Base-by-base conservation (phyloP, 2,329 filamentous ascomycete genomes). In the Botryotinia convoluta region DNA sequence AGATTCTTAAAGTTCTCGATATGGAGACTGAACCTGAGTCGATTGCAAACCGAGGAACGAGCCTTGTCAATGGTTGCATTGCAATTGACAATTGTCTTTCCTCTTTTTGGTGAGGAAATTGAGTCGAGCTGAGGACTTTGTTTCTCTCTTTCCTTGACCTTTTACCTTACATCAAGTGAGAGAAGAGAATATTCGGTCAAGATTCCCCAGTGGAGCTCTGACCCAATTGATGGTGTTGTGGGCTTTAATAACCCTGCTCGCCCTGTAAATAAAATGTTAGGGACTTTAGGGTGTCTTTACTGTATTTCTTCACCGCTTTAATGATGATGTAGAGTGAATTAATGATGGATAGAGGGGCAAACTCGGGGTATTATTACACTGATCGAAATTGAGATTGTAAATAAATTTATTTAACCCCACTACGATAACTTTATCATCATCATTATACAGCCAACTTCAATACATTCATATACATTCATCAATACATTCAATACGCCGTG, bases 11-110 rank as follows among this genome's bases (percentile, higher is more conserved):
- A 26, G 76, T 51, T 63, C 74, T 72, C 68, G 74, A 74, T 69
- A 76, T 71, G 67, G 77, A 77, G 39, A 72, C 72, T 35, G 74
- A 65, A 72, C 77, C 75, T 75, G 79, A 76, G 44, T 80, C 77
- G 68, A 77, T 74, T 73, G 78, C 74, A 72, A 79, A 77, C 77
- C 80, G 77, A 75, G 80, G 78, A 64, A 76, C 75, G 45, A 79
- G 69, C 48, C 78, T 78, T 60, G 76, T 72, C 75, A 80, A 75
- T 72, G 78, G 79, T 74, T 80, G 77, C 80, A 81, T 81, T 72
- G 77, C 78, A 76, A 67, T 29, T 73, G 62, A 62, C 42, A 48
- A 61, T 71, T 45, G 26, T 16, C 39, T 72, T 68, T 68, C 37
- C 29, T 65, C 60, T 39, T 48, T 64, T 35, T n/a, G 12, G 16